Percentiles rank a stretch among this genome's conserved stretches.
Evolutionary conservation across 139 green algal genomes (phyloP).

Genomic region (Micractinium conductrix): DNA sequence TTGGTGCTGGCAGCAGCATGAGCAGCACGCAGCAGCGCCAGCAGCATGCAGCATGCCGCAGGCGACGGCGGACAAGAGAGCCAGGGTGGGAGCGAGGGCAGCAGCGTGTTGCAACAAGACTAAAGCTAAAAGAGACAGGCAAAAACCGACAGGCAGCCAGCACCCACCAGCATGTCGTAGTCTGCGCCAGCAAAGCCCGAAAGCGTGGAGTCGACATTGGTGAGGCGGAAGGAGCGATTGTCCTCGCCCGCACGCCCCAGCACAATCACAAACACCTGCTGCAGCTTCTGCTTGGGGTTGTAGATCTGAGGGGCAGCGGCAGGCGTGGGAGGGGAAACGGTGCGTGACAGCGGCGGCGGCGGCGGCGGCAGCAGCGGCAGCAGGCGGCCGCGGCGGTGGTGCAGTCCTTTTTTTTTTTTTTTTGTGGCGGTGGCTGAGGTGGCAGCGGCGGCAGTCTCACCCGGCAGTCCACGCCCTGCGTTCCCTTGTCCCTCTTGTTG

Average conservation of each 20-base stretch:
- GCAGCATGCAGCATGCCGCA: too few relatives aligned
- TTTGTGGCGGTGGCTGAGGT: neutral
- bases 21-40: too few relatives aligned
- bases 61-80: too few relatives aligned
- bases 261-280: constrained; percentile 69
- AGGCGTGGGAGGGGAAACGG: neutral
- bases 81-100: too few relatives aligned
- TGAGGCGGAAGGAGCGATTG: constrained; percentile 81
- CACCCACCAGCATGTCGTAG: constrained; percentile 78
- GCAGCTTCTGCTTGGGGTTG: constrained; percentile 37
- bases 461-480: constrained; percentile 83
- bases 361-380: too few relatives aligned
- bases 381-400: too few relatives aligned
- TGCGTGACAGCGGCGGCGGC: neutral
- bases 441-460: constrained; percentile 54
- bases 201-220: constrained; percentile 82
- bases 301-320: constrained; percentile 7
- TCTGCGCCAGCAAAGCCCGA: constrained; percentile 86
- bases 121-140: neutral
- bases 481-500: constrained; percentile 89
- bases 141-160: too few relatives aligned
- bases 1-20: too few relatives aligned
- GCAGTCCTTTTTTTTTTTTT: neutral
- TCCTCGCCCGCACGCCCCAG: constrained; percentile 86
- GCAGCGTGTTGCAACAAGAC: too few relatives aligned